Conservation (phyloP, 2,329 filamentous ascomycete species). For the Bimuria novae-zelandiae region DNA sequence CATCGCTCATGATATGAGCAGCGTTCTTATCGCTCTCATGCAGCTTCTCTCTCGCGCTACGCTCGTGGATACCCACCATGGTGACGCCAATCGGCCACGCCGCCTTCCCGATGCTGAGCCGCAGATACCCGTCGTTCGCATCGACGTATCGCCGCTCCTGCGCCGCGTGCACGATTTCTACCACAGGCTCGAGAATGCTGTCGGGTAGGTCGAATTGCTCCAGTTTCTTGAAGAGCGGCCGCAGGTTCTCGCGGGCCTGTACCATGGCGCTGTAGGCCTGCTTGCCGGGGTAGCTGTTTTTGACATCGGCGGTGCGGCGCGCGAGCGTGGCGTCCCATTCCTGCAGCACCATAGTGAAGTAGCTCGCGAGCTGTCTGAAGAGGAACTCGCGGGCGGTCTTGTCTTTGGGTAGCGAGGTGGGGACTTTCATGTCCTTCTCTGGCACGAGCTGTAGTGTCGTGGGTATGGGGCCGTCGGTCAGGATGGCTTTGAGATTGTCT, state of each 20-base stretch:
- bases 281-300: conserved; percentile 78
- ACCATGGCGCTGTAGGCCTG: conserved; percentile 83
- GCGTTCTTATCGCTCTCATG: conserved; percentile 76
- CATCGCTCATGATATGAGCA: conserved; percentile 96
- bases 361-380: conserved; percentile 86
- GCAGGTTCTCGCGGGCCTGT: conserved; percentile 85
- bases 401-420: conserved; percentile 64
- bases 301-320: conserved; percentile 59
- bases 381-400: conserved; percentile 70
- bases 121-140: conserved; percentile 92
- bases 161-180: conserved; percentile 89
- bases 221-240: conserved; percentile 85
- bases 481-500: conserved; percentile 48
- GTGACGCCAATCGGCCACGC: conserved; percentile 99
- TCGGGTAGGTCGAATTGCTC: conserved; percentile 81
- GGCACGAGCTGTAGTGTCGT: conserved; percentile 80
- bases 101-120: conserved; percentile 91
- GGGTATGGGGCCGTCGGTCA: conserved; percentile 80
- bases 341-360: conserved; percentile 92
- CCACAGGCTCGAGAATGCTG: conserved; percentile 76
- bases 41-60: conserved; percentile 91
- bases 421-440: conserved; percentile 86
- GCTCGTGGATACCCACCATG: conserved; percentile 99
- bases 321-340: conserved; percentile 84
- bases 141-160: conserved; percentile 93